Conservation (phyloP, 116 monocot species). For the Iris pallida region DNA sequence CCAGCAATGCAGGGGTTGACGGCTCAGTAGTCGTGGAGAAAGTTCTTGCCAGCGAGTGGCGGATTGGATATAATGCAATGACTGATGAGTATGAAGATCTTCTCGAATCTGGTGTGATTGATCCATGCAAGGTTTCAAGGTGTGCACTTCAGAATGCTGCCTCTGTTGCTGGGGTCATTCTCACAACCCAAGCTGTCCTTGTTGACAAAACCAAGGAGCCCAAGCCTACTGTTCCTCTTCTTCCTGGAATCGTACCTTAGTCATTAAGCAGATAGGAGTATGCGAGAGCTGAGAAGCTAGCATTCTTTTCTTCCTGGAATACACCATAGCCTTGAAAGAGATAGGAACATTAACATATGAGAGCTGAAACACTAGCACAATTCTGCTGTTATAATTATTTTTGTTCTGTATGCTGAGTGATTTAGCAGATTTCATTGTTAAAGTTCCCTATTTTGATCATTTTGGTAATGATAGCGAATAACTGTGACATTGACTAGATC, state of each 20-base stretch:
- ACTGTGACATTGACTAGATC: no score
- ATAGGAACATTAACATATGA: no score
- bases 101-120: slow-evolving; percentile 66
- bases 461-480: no score
- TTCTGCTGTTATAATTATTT: no score
- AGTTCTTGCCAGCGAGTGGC: slow-evolving; percentile 64
- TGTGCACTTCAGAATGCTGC: slow-evolving; percentile 93
- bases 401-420: no score
- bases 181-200: slow-evolving; percentile 77
- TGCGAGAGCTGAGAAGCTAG: no score
- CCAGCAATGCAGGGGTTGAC: slow-evolving; percentile 73
- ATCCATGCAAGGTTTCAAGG: slow-evolving; percentile 74
- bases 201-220: slow-evolving; percentile 69
- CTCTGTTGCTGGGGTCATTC: slow-evolving; percentile 77
- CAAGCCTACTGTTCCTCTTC: slow-evolving; percentile 53
- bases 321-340: no score
- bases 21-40: slow-evolving; percentile 69
- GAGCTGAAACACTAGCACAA: no score
- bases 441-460: no score
- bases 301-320: no score
- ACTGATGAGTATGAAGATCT: slow-evolving; percentile 65
- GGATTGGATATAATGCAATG: slow-evolving; percentile 84
- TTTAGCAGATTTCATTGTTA: no score
- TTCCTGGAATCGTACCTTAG: slow-evolving; percentile 76
- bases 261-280: background rate